Base-by-base conservation (phyloP, 768 basidiomycete genomes). In the Cubamyces lactineus region DNA sequence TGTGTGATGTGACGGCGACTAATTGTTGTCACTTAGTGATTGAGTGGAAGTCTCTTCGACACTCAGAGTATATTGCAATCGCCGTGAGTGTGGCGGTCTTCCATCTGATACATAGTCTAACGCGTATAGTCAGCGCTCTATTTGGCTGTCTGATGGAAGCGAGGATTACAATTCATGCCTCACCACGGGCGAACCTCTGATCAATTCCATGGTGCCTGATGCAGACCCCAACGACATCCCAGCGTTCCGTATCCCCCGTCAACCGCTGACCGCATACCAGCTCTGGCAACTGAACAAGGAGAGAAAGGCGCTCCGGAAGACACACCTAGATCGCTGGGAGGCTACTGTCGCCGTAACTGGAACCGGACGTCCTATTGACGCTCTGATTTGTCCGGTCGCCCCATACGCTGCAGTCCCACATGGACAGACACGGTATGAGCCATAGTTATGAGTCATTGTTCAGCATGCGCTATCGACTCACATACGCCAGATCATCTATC, bases 301-400 rank as follows among this genome's bases (percentile, higher is more conserved):
- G 64, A 72, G 76, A 55, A 62, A 72, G 12, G 62, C 69, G 4
- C 67, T 78, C 38, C 74, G 78, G 52, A 78, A 80, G 59, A 71
- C 71, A 38, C 77, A 80, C 48, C 73, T 83, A 12, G 79, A 79
- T 57, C 72, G 78, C 24, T 83, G 80, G 82, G 73, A 80, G 34
- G 72, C 71, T 15, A 82, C 82, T 0, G 68, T 42, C 9, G 61
- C 23, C 1, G 57, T 54, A 30, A 84, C 83, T 5, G 73, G 72
- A 1, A 85, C 81, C 1, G 80, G 79, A 6, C 69, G 82, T 24
- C 82, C 82, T 0, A 74, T 84, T 2, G 83, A 84, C 62, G 81
- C 76, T 2, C 75, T 84, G 66, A 79, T 84, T 46, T 75, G 73
- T 1, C 78, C 82, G 16, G 75, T 68, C 0, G 75, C 76, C 2